Conservation (phyloP, 441 rosid species). For the Gossypium armourianum region DNA sequence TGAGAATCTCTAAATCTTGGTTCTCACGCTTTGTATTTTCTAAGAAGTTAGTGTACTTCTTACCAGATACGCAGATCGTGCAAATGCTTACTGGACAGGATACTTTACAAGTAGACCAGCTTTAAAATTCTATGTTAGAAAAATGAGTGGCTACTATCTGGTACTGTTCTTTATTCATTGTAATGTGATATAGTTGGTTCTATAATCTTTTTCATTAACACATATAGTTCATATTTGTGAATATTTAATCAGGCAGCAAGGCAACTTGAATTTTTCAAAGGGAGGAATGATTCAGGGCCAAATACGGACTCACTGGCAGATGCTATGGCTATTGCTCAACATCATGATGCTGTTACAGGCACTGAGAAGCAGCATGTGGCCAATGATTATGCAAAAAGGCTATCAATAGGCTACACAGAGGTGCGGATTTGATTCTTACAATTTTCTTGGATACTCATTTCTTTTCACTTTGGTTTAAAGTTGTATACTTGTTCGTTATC, state of each 20-base stretch:
- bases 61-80: conserved; percentile 88
- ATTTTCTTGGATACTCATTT: conserved; percentile 14
- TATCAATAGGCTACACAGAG: conserved; percentile 77
- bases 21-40: conserved; percentile 15
- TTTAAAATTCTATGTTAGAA: conserved; percentile 77
- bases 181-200: not conserved
- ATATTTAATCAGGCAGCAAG: conserved; percentile 60
- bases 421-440: conserved; percentile 27
- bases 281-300: conserved; percentile 56
- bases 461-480: conserved; percentile 13
- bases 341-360: conserved; percentile 94
- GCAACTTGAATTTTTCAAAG: conserved; percentile 79
- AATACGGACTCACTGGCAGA: conserved; percentile 77
- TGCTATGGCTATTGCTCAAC: conserved; percentile 90
- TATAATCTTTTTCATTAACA: not conserved
- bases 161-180: conserved; percentile 29
- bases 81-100: conserved; percentile 95
- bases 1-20: conserved; percentile 3
- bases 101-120: conserved; percentile 92
- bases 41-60: conserved; percentile 19
- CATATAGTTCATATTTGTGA: not conserved
- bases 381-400: conserved; percentile 80
- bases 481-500: conserved; percentile 7
- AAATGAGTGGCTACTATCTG: conserved; percentile 87
- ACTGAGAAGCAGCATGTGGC: conserved; percentile 95